Base-by-base conservation (phyloP, 192 early-diverging fungal species). In the Chytriomyces sp. region DNA sequence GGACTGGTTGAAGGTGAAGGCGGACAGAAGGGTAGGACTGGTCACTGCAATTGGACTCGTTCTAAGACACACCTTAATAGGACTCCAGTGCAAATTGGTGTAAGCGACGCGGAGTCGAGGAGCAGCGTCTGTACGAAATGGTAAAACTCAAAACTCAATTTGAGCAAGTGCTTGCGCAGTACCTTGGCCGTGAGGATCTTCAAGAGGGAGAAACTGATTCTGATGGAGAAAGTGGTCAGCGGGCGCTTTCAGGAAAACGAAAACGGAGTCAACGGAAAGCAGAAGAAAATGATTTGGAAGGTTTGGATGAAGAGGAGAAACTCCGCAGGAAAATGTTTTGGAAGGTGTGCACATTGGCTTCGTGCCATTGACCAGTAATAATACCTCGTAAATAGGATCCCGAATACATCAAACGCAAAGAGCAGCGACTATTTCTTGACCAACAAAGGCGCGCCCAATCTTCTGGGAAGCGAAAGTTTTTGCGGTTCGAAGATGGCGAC, bases 61-160 rank as follows among this genome's bases (percentile, higher is more conserved):
- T 25, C 58, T 60, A 39, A 36, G 56, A 81, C 60, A 32, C n/a
- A 59, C 14, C 52, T 39, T 26, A 62, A 14, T 41, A 83, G 72
- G 71, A 83, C 57, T 83, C 78, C 19, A 90, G 88, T 3, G 59
- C 75, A 34, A 72, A 60, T n/a, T 91, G 89, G 89, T 90, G 87
- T 58, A 77, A 70, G 36, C 74, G 77, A 22, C 78, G 81, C 75
- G 89, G 89, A n/a, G 64, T 89, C 17, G 89, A 91, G 76, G 89
- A 91, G 64, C 89, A 91, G 59, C 81, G 89, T 31, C 38, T 91
- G 36, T 91, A 91, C 68, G 89, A 91, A 76, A 89, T 91, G 71
- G 78, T 88, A 17, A 91, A 90, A 58, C 77, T 91, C 14, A 84
- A 85, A 58, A 63, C 72, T 7, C 89, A 91, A 59, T 91, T 89